Conservation (phyloP, 495 filamentous ascomycete species). For the Sphaerosporella brunnea region DNA sequence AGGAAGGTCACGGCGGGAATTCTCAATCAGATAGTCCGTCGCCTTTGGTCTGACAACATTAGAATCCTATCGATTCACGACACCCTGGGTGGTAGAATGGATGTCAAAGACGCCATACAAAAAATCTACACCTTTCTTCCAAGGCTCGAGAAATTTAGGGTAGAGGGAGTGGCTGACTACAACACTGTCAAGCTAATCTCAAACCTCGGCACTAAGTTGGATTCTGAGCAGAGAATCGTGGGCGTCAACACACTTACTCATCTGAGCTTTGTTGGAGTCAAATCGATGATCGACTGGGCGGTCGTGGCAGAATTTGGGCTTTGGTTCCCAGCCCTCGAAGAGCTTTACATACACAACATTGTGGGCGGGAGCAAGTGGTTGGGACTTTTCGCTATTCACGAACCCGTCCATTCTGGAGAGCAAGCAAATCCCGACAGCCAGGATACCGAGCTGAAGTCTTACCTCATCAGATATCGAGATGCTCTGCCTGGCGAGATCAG, state of each 20-base stretch:
- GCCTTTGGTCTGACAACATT: slow-evolving; percentile 16
- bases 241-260: slow-evolving; percentile 18
- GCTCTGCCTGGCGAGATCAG: no score
- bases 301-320: slow-evolving; percentile 13
- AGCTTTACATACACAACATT: slow-evolving; percentile 10
- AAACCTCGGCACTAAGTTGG: no score
- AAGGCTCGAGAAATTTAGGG: slow-evolving; percentile 14
- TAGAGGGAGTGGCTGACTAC: no score
- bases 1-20: slow-evolving; percentile 11
- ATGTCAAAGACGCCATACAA: slow-evolving; percentile 8
- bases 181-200: no score
- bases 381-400: no score
- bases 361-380: no score
- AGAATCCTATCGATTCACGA: slow-evolving; percentile 16
- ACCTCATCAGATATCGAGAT: no score
- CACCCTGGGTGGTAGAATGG: slow-evolving; percentile 10
- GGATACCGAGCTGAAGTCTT: no score
- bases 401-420: no score
- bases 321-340: slow-evolving; percentile 20
- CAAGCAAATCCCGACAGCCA: no score
- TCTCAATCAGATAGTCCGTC: slow-evolving; percentile 11
- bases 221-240: no score
- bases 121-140: slow-evolving; percentile 12
- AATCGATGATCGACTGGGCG: slow-evolving; percentile 15
- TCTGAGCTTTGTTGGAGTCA: slow-evolving; percentile 13